These are phyloP conservation scores for Spirogloea muscicola DNA, from an alignment of 139 green algal species.

Conservation along the genomic window DNA sequence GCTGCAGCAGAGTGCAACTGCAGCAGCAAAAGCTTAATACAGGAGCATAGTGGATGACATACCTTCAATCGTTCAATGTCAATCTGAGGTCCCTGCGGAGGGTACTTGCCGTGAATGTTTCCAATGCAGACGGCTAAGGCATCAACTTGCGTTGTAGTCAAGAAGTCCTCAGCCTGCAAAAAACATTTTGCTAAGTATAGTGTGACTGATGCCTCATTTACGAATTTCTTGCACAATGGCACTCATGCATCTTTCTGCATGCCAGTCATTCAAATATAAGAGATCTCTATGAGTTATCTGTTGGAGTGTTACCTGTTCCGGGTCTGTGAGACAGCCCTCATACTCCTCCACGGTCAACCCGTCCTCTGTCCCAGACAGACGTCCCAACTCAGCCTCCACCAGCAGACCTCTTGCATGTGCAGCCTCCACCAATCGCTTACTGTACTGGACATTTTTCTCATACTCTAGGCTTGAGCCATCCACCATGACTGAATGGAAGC, in stretches of 20 bases:
- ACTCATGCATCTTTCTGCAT: too few relatives aligned
- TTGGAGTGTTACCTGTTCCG: conserved; percentile 17
- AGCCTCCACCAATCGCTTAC: conserved; percentile 3
- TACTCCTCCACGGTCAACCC: conserved; percentile 51
- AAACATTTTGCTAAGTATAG: too few relatives aligned
- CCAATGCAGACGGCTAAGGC: conserved; percentile 47
- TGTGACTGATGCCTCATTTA: too few relatives aligned
- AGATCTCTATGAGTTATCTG: too few relatives aligned
- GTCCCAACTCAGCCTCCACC: conserved; percentile 50
- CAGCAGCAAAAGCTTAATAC: too few relatives aligned
- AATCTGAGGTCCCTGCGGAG: conserved; percentile 36
- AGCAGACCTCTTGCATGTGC: conserved; percentile 16
- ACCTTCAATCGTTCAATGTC: conserved; percentile 37
- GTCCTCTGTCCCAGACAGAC: conserved; percentile 50
- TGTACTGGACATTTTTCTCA: conserved; percentile 45
- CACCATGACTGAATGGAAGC: conserved; percentile 49
- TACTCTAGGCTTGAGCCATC: conserved; percentile 41
- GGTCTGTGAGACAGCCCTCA: conserved; percentile 35
- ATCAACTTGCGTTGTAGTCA: conserved; percentile 21
- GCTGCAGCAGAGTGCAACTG: too few relatives aligned
- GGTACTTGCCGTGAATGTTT: conserved; percentile 51
- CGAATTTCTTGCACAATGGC: too few relatives aligned
- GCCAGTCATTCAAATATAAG: too few relatives aligned
- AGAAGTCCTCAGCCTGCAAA: conserved; percentile 35
- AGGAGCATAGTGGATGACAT: too few relatives aligned